Evolutionary conservation across 2,329 filamentous ascomycete species (phyloP).

Genomic region (Alternaria burnsii): DNA sequence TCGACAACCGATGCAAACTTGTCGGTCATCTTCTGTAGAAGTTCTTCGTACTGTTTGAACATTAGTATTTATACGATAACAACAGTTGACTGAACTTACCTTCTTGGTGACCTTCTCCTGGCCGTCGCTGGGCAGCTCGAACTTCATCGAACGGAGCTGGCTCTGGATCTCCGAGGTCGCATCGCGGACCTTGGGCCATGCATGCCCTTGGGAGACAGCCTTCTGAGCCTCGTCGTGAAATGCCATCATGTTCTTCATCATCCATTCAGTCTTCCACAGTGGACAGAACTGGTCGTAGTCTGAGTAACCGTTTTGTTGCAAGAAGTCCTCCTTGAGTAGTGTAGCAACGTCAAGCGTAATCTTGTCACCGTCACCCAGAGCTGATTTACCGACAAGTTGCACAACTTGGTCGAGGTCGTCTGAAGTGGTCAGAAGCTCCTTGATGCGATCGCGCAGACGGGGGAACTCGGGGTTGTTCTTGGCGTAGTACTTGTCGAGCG

Average conservation of each 20-base stretch:
- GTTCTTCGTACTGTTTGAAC: constrained; percentile 78
- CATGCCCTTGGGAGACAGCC: constrained; percentile 88
- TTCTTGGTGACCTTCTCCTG: constrained; percentile 84
- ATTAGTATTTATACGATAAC: constrained; percentile 49
- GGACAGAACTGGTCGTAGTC: constrained; percentile 99
- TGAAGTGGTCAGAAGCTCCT: constrained; percentile 90
- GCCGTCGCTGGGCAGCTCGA: constrained; percentile 88
- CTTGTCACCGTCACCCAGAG: constrained; percentile 95
- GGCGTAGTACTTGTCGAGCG: constrained; percentile 92
- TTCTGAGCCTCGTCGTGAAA: constrained; percentile 99
- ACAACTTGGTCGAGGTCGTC: constrained; percentile 99
- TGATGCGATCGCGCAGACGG: constrained; percentile 88
- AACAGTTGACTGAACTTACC: constrained; percentile 60
- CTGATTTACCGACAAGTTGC: constrained; percentile 96
- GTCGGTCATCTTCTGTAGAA: constrained; percentile 91
- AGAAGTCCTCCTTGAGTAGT: constrained; percentile 96
- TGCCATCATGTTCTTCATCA: constrained; percentile 99
- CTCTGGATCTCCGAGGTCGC: constrained; percentile 86
- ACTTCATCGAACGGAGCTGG: constrained; percentile 91
- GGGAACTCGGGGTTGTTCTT: constrained; percentile 95
- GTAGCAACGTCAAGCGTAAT: constrained; percentile 93
- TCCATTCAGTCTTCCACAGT: constrained; percentile 99
- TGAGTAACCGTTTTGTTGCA: constrained; percentile 99
- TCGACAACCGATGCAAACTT: constrained; percentile 97
- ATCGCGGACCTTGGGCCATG: constrained; percentile 92